Base-by-base conservation (phyloP, 1,284 basidiomycete species). In the Cutaneotrichosporon daszewskae region DNA sequence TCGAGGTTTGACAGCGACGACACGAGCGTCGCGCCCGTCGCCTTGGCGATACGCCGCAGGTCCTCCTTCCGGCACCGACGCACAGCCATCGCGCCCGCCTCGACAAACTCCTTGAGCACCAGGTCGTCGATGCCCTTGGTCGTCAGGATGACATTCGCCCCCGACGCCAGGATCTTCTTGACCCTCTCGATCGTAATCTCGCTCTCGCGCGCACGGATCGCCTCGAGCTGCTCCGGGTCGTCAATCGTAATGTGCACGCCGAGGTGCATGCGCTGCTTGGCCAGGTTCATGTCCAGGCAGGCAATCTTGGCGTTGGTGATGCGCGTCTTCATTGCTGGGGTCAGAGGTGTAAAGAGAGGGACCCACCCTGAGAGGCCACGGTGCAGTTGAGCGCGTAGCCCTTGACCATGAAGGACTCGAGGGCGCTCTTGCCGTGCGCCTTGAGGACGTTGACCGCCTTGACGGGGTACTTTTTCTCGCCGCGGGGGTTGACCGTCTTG, bases 391-490 rank as follows among this genome's bases (percentile, higher is more conserved):
- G 75, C 25, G 95, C 95, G 74, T 98, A 99, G 34, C 95, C 95
- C 63, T 88, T 88, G 50, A 99, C 85, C 66, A 87, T 91, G 53
- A 97, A 70, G 28, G 91, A 96, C 70, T 99, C 95, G 54, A 91
- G 81, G 19, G 92, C 90, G 67, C 89, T 94, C 72, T 84, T 85
- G 48, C 95, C 95, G 66, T 99, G 95, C 9, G 95, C 95, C 73
- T 99, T 99, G 60, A 99, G 78, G n/a, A 98, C 82, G 66, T 99
- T 99, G 55, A 99, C 95, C 2, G 95, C 95, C 75, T 99, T 98
- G 59, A 98, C 95, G 8, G 95, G 95, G 74, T 98, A 99, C 74
- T 96, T 98, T 66, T 87, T 85, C 72, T 99, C 95, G 27, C 95
- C 95, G 47, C 91, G 83, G 51, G 83, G 75, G 72, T 98, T 98